These are phyloP conservation scores for Marchantia polymorpha DNA, from an alignment of 225 moss, liverwort and hornwort genomes.

Conservation along the genomic window DNA sequence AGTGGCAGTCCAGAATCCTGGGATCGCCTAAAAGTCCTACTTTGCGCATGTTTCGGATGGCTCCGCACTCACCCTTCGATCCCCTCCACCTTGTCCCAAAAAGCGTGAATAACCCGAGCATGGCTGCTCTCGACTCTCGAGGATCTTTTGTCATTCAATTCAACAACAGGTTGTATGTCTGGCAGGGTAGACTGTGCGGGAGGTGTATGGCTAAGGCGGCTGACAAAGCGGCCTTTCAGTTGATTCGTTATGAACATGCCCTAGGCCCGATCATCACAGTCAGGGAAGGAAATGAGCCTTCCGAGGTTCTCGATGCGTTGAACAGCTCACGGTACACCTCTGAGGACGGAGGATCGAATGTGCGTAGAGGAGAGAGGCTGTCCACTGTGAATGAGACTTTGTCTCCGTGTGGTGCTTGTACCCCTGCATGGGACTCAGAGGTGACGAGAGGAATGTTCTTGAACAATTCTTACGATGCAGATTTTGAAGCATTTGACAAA, in stretches of 20 bases:
- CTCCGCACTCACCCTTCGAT: slow-evolving; percentile 76
- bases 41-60: slow-evolving; percentile 64
- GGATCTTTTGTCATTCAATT: slow-evolving; percentile 79
- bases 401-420: not conserved
- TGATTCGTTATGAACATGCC: slow-evolving; percentile 81
- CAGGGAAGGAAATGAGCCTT: slow-evolving; percentile 68
- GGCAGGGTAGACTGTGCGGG: slow-evolving; percentile 61
- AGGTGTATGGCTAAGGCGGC: slow-evolving; percentile 55
- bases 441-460: slow-evolving; percentile 16
- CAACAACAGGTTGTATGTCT: slow-evolving; percentile 67
- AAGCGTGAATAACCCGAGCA: slow-evolving; percentile 41
- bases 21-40: slow-evolving; percentile 40
- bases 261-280: slow-evolving; percentile 52
- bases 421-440: slow-evolving; percentile 12
- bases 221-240: slow-evolving; percentile 74
- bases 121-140: slow-evolving; percentile 63
- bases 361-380: slow-evolving; percentile 13
- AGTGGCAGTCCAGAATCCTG: slow-evolving; percentile 72
- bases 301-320: slow-evolving; percentile 49
- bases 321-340: slow-evolving; percentile 16
- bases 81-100: slow-evolving; percentile 82
- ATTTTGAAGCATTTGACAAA: slow-evolving; percentile 48
- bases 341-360: slow-evolving; percentile 10
- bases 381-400: slow-evolving; percentile 24
- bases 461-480: slow-evolving; percentile 40